Conservation (phyloP, 2,329 filamentous ascomycete genomes). For the Pseudonectria foliicola region DNA sequence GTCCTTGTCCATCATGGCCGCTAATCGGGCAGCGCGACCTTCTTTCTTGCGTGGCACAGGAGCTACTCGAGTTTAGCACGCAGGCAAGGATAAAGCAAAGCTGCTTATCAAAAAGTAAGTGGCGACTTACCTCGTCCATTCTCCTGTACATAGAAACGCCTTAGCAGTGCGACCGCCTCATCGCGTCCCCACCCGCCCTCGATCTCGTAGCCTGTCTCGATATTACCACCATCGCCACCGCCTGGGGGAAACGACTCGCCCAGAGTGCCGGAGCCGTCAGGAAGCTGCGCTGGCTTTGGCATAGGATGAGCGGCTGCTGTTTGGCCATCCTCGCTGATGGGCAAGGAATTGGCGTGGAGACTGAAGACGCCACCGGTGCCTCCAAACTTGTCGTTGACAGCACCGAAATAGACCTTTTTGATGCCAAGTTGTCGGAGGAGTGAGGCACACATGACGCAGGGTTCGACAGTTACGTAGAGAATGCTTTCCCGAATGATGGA, state of each 20-base stretch:
- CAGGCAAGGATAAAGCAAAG: too few species aligned
- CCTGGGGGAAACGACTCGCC: conserved; percentile 31
- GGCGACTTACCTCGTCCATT: conserved; percentile 71
- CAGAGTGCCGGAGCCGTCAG: conserved; percentile 29
- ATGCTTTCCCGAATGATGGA: conserved; percentile 63
- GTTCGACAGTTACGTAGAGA: conserved; percentile 95
- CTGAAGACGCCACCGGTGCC: conserved; percentile 90
- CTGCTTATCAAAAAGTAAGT: too few species aligned
- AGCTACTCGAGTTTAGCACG: conserved; percentile 25
- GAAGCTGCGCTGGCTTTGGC: conserved; percentile 29
- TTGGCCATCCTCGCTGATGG: conserved; percentile 28
- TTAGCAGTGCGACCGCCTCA: conserved; percentile 84
- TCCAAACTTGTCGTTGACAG: conserved; percentile 93
- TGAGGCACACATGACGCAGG: conserved; percentile 97
- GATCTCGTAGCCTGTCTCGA: conserved; percentile 74
- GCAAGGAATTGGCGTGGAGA: conserved; percentile 60
- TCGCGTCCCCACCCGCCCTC: conserved; percentile 84
- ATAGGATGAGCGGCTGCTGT: conserved; percentile 35
- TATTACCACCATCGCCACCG: conserved; percentile 54
- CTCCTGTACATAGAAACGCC: conserved; percentile 96
- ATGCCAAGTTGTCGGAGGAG: conserved; percentile 83
- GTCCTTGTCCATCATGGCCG: conserved; percentile 43
- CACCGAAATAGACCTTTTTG: conserved; percentile 87
- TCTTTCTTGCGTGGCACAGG: conserved; percentile 49
- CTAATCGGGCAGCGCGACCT: conserved; percentile 45